phyloP scores from a whole-genome alignment of 495 filamentous ascomycete species.

The Melanomma pulvis-pyrius region DNA sequence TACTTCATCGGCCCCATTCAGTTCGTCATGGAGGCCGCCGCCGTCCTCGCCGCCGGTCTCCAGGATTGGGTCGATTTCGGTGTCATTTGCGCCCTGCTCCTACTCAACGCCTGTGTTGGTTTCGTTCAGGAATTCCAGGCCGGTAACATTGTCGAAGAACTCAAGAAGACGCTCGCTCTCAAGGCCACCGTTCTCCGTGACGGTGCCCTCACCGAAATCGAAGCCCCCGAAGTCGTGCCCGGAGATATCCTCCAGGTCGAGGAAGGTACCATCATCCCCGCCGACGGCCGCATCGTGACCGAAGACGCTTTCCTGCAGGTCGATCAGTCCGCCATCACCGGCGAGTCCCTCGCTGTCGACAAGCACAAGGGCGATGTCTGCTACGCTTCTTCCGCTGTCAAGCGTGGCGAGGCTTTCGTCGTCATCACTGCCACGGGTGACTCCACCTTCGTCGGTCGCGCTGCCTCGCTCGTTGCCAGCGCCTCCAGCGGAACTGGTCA shows the following conservation, averaged over 20 bases:
- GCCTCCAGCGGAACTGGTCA: slow-evolving; percentile 74
- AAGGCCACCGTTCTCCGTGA: slow-evolving; percentile 84
- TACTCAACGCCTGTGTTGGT: slow-evolving; percentile 83
- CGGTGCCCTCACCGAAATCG: slow-evolving; percentile 69
- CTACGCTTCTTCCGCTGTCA: slow-evolving; percentile 84
- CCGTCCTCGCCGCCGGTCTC: slow-evolving; percentile 76
- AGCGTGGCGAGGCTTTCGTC: slow-evolving; percentile 83
- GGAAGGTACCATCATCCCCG: slow-evolving; percentile 88
- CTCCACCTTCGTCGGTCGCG: slow-evolving; percentile 84
- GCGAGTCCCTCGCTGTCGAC: slow-evolving; percentile 89
- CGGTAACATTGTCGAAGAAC: slow-evolving; percentile 85
- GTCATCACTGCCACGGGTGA: slow-evolving; percentile 82
- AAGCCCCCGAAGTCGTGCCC: slow-evolving; percentile 78
- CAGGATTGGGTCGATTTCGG: slow-evolving; percentile 81
- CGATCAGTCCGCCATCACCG: slow-evolving; percentile 89
- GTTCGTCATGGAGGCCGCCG: slow-evolving; percentile 88
- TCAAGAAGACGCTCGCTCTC: slow-evolving; percentile 87
- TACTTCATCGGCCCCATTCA: slow-evolving; percentile 92
- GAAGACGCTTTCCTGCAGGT: slow-evolving; percentile 81
- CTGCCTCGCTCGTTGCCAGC: slow-evolving; percentile 79
- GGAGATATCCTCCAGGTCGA: slow-evolving; percentile 89
- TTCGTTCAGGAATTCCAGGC: slow-evolving; percentile 90
- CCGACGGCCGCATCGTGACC: slow-evolving; percentile 82
- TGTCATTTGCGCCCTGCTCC: slow-evolving; percentile 71
- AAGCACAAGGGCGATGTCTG: slow-evolving; percentile 78